Percentiles rank a stretch among this genome's conserved stretches.
These are phyloP conservation scores for Phaeosphaeriaceae sp. DNA, from an alignment of 2,329 filamentous ascomycete genomes.

Conservation along the genomic window DNA sequence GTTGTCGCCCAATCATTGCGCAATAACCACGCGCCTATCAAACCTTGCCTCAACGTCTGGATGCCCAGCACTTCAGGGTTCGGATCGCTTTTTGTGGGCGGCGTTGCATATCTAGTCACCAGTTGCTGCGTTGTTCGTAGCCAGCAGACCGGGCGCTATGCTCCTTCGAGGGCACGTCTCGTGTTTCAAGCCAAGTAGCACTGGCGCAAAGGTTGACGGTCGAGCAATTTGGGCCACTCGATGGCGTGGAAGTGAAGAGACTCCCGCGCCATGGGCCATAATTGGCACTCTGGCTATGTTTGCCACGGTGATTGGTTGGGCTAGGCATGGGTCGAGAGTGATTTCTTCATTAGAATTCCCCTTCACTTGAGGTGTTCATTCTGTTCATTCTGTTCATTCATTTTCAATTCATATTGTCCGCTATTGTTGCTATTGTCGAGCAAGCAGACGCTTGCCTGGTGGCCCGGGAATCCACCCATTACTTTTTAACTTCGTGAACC, in stretches of 20 bases:
- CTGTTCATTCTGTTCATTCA: slow-evolving; percentile 21
- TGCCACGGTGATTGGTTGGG: slow-evolving; percentile 29
- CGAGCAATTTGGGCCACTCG: slow-evolving; percentile 44
- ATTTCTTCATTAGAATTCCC: slow-evolving; percentile 29
- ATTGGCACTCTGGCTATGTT: slow-evolving; percentile 38
- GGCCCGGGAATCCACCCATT: slow-evolving; percentile 33
- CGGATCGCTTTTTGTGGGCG: slow-evolving; percentile 24
- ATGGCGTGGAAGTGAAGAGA: slow-evolving; percentile 28
- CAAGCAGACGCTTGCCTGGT: slow-evolving; percentile 41
- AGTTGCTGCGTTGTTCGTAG: slow-evolving; percentile 16
- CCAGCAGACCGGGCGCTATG: slow-evolving; percentile 20
- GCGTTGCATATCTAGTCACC: slow-evolving; percentile 25
- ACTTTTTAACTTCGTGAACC: slow-evolving; percentile 14
- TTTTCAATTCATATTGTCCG: slow-evolving; percentile 39
- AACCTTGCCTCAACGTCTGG: slow-evolving; percentile 34
- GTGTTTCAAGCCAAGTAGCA: slow-evolving; percentile 39
- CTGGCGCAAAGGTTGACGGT: slow-evolving; percentile 23
- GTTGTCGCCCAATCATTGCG: slow-evolving; percentile 43
- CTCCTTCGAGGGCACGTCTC: slow-evolving; percentile 25
- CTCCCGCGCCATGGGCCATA: slow-evolving; percentile 35
- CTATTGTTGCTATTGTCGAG: slow-evolving; percentile 49
- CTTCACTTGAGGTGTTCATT: slow-evolving; percentile 22
- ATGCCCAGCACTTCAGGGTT: slow-evolving; percentile 21
- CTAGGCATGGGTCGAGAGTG: slow-evolving; percentile 14
- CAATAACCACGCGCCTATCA: slow-evolving; percentile 33